Conservation (phyloP, 1,284 basidiomycete genomes). For the Phellinidium pouzarii region DNA sequence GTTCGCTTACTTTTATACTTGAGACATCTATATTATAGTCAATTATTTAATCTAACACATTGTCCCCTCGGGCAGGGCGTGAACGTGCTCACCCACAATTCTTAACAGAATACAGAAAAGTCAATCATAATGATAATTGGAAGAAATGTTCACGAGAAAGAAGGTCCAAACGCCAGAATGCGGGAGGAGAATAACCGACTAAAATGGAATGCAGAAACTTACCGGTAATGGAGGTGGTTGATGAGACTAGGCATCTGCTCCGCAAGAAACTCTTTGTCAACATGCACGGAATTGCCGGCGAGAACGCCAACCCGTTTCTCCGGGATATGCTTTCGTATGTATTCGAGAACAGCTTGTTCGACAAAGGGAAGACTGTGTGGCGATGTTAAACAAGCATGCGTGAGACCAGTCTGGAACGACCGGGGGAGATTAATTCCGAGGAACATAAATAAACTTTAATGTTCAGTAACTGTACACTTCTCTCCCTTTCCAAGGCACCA, state of each 20-base stretch:
- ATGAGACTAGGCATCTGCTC: constrained; percentile 71
- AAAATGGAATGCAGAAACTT: constrained; percentile 15
- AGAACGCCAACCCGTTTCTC: constrained; percentile 53
- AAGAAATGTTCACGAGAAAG: too few relatives aligned
- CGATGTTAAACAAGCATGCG: constrained; percentile 59
- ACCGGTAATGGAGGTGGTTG: constrained; percentile 78
- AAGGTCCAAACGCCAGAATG: too few relatives aligned
- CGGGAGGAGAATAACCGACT: constrained; percentile 8
- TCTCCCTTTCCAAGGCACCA: not conserved
- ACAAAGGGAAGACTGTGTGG: constrained; percentile 51
- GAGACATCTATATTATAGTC: constrained; percentile 54
- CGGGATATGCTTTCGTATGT: constrained; percentile 74
- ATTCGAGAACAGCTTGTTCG: constrained; percentile 48
- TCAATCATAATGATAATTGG: too few relatives aligned
- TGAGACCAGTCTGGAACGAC: constrained; percentile 58
- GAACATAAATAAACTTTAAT: not conserved
- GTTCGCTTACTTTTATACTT: constrained; percentile 59
- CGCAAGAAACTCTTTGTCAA: constrained; percentile 64
- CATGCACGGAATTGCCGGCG: constrained; percentile 78
- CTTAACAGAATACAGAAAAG: constrained; percentile 28
- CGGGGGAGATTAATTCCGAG: not conserved
- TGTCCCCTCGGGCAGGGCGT: not conserved
- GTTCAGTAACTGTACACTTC: not conserved
- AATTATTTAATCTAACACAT: not conserved
- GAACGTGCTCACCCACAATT: constrained; percentile 47